Conservation (phyloP, 2,329 filamentous ascomycete genomes). For the Cercospora zeina region DNA sequence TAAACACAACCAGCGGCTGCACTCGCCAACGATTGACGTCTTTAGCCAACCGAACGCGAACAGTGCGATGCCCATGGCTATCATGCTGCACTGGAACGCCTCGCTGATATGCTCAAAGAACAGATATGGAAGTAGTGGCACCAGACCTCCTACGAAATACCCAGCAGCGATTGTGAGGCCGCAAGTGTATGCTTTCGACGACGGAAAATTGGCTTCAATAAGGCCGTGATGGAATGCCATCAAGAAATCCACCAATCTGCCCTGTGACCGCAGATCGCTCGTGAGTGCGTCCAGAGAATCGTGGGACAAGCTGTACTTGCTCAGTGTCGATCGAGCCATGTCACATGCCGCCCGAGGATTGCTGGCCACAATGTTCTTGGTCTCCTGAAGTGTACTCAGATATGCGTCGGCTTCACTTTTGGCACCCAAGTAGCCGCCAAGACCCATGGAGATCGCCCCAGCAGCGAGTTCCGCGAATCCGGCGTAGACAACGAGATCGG, state of each 20-base stretch:
- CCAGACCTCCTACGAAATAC: constrained; percentile 69
- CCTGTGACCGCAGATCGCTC: constrained; percentile 22
- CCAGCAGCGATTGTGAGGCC: constrained; percentile 67
- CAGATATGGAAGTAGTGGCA: constrained; percentile 72
- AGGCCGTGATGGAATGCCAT: constrained; percentile 53
- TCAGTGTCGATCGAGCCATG: constrained; percentile 47
- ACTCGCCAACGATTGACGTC: constrained; percentile 49
- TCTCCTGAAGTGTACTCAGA: constrained; percentile 48
- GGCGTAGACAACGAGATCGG: constrained; percentile 45
- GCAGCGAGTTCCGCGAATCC: constrained; percentile 46
- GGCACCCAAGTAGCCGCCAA: constrained; percentile 49
- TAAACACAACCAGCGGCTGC: constrained; percentile 51
- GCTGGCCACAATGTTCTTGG: constrained; percentile 44
- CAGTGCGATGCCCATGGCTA: constrained; percentile 61
- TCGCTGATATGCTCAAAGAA: constrained; percentile 49
- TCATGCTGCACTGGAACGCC: constrained; percentile 60
- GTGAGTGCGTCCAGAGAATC: constrained; percentile 33
- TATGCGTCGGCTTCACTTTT: constrained; percentile 56
- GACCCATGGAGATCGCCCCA: constrained; percentile 47
- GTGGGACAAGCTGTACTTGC: constrained; percentile 45
- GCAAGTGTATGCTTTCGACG: constrained; percentile 50
- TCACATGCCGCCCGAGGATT: constrained; percentile 42
- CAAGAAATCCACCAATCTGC: constrained; percentile 50
- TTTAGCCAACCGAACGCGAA: constrained; percentile 67
- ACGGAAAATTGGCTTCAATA: constrained; percentile 46